These are phyloP conservation scores for Botrytis aclada DNA, from an alignment of 2,329 filamentous ascomycete genomes.

Conservation along the genomic window DNA sequence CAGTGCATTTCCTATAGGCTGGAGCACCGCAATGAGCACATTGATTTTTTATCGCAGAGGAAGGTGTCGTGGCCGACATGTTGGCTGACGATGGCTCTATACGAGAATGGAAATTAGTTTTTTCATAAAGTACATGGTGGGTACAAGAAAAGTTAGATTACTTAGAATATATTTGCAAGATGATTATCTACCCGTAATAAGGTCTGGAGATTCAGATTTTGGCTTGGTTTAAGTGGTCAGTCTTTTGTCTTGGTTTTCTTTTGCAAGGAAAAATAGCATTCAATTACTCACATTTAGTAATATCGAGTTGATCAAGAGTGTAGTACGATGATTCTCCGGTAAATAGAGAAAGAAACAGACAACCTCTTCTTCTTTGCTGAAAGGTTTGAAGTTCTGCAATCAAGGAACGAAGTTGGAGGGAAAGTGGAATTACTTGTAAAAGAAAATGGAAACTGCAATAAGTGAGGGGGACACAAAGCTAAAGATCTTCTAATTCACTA, in stretches of 20 bases:
- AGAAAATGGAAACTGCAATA: fast-evolving
- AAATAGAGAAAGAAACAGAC: background rate
- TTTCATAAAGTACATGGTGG: background rate
- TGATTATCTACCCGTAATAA: background rate
- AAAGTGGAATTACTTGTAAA: background rate
- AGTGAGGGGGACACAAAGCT: background rate
- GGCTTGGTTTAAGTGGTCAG: background rate
- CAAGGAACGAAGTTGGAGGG: background rate
- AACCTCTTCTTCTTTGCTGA: background rate
- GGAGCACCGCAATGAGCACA: background rate
- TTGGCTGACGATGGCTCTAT: background rate
- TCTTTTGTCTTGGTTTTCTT: too few relatives aligned
- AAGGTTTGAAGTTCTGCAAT: background rate
- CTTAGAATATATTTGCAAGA: fast-evolving
- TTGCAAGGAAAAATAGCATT: background rate
- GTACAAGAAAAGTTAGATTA: background rate
- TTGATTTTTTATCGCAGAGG: background rate
- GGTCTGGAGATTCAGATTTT: background rate
- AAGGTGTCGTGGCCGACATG: background rate
- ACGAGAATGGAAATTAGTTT: background rate
- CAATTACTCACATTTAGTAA: background rate
- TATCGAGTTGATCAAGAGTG: background rate
- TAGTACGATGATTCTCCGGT: background rate
- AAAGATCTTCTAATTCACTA: background rate
- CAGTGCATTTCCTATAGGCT: background rate